Base-by-base conservation (phyloP, 371 early-diverging fungal genomes). In the Dichotomocladium elegans region DNA sequence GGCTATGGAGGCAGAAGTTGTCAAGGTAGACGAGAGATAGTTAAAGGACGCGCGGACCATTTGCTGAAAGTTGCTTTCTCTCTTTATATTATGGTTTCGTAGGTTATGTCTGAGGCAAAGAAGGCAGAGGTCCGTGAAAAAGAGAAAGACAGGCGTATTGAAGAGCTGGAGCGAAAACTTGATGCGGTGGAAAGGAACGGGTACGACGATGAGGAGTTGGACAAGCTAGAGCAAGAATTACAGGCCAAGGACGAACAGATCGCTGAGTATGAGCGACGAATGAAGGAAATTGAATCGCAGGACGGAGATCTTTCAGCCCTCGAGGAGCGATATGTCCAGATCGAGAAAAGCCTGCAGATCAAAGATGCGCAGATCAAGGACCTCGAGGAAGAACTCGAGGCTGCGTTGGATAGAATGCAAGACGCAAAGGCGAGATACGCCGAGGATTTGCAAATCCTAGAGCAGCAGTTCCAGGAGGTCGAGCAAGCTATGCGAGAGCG, bases 11-110 rank as follows among this genome's bases (percentile, higher is more conserved):
- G 56, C 47, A 4, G 63, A 69, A 33, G 54, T 79, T 1, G 66
- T 60, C 22, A 78, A 75, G 53, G 55, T 72, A 51, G 15, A 42
- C 21, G n/a, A n/a, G n/a, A n/a, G n/a, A n/a, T n/a, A n/a, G n/a
- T n/a, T n/a, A n/a, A n/a, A n/a, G n/a, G n/a, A n/a, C n/a, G n/a
- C n/a, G n/a, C n/a, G n/a, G n/a, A n/a, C n/a, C n/a, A n/a, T n/a
- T n/a, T n/a, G n/a, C n/a, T n/a, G n/a, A n/a, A n/a, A n/a, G n/a
- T n/a, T n/a, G n/a, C n/a, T n/a, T n/a, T n/a, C n/a, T n/a, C n/a
- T n/a, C n/a, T n/a, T n/a, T n/a, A n/a, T n/a, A n/a, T n/a, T n/a
- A n/a, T n/a, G n/a, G n/a, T n/a, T 7, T 54, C 9, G 17, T 41
- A 60, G 60, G 50, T 63, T 17, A 47, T 58, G 30, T 35, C 48